Evolutionary conservation across 2,329 filamentous ascomycete species (phyloP).

Genomic region (Ophiostoma angusticollis): DNA sequence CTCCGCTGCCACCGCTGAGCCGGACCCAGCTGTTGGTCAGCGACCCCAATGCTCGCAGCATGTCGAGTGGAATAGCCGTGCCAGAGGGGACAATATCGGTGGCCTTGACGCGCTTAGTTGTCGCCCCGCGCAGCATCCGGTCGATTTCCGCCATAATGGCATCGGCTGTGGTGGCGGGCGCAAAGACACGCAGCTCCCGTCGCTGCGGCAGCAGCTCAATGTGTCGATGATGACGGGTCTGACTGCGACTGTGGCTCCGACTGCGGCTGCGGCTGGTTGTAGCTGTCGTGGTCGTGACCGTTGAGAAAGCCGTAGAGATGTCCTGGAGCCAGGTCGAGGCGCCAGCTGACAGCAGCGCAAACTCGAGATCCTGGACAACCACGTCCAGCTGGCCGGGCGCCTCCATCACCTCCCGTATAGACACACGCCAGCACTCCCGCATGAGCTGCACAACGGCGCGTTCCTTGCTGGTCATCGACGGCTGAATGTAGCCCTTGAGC

Average conservation of each 20-base stretch:
- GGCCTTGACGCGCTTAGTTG: constrained; percentile 4
- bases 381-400: constrained; percentile 29
- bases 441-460: constrained; percentile 30
- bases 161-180: constrained; percentile 24
- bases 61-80: not conserved
- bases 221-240: constrained; percentile 13
- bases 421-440: constrained; percentile 37
- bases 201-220: constrained; percentile 23
- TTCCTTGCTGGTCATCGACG: constrained; percentile 24
- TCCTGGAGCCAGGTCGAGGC: constrained; percentile 22
- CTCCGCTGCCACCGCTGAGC: constrained; percentile 20
- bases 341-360: constrained; percentile 31
- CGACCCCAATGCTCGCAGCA: constrained; percentile 25
- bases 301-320: constrained; percentile 17
- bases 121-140: constrained; percentile 18
- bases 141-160: constrained; percentile 24
- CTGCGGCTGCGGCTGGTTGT: constrained; percentile 17
- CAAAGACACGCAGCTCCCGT: constrained; percentile 23
- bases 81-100: not conserved
- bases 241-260: constrained; percentile 18
- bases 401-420: constrained; percentile 31
- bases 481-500: constrained; percentile 8
- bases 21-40: constrained; percentile 28
- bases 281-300: constrained; percentile 1
- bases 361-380: constrained; percentile 26